Base-by-base conservation (phyloP, 192 early-diverging fungal species). In the Geosiphon pyriformis region DNA sequence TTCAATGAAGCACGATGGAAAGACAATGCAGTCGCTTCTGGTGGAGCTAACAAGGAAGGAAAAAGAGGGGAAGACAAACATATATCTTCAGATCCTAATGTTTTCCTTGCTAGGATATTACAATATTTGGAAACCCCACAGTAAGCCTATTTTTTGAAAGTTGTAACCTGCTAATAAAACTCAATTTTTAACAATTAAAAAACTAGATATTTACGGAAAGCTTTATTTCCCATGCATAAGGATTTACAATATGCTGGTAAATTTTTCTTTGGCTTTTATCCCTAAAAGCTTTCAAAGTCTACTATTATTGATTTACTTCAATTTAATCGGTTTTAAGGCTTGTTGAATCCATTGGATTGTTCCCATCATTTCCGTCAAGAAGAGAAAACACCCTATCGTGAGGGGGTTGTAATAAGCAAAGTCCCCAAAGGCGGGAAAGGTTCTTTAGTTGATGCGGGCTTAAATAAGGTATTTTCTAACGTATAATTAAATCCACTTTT, bases 81-180 rank as follows among this genome's bases (percentile, higher is more conserved):
- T 33, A 42, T 76, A 17, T 69, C 76, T 20, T 59, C 74, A 8
- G 81, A 89, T 59, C 74, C 83, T 7, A 76, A 80, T 56, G 33
- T 80, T n/a, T 89, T 89, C 59, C 71, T 89, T 61, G 85, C 85
- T 6, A 76, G 85, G 20, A 74, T 85, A 17, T 74, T 89, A 35
- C 86, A 87, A 67, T 87, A 85, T 56, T 76, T 87, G 51, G 88
- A 89, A 75, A 81, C 83, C 26, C 88, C 88, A 22, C 84, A 85
- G 67, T 87, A 67, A 70, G 72, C 48, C 8, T 48, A 2, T 48
- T 53, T 30, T 25, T 26, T 33, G 23, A 35, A n/a, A 37, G n/a
- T 52, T 58, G 22, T 47, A n/a, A n/a, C n/a, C n/a, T 17, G 46
- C 26, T 23, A 53, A 27, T 11, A 23, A 18, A 17, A 8, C 7